Percentiles rank a stretch among this genome's conserved stretches.
These are phyloP conservation scores for Solanum etuberosum DNA, from an alignment of 257 asterid species.

Conservation along the genomic window DNA sequence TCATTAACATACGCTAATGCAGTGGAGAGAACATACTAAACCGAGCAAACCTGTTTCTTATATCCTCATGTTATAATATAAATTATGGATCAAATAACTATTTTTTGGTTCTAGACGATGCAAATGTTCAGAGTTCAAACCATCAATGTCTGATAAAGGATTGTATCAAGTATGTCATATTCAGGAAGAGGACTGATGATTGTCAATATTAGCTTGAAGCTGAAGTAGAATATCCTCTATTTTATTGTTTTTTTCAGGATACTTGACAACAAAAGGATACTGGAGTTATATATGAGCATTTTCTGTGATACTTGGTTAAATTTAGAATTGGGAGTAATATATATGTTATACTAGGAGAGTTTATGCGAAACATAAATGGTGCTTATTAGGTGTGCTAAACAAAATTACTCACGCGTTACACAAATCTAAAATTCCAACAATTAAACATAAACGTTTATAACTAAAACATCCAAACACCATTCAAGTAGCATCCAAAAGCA, in stretches of 20 bases:
- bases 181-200: not conserved
- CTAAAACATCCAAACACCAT: not conserved
- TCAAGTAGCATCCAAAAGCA: not conserved
- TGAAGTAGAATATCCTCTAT: not conserved
- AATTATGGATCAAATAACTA: not conserved
- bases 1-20: no score
- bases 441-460: not conserved
- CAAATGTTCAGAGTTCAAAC: not conserved
- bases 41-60: not conserved
- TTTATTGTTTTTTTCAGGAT: conserved; percentile 11
- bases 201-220: not conserved
- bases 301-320: no score
- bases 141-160: conserved; percentile 19
- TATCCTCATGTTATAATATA: not conserved
- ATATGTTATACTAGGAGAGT: no score
- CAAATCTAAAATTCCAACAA: no score
- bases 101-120: conserved; percentile 13
- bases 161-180: conserved; percentile 11
- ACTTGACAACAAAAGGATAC: conserved; percentile 4
- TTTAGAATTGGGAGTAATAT: no score
- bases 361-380: no score
- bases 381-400: no score
- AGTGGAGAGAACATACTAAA: no score
- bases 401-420: no score
- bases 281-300: no score